Evolutionary conservation across 352 stramenopile genomes (phyloP).

Genomic region (Phytophthora agathidicida): DNA sequence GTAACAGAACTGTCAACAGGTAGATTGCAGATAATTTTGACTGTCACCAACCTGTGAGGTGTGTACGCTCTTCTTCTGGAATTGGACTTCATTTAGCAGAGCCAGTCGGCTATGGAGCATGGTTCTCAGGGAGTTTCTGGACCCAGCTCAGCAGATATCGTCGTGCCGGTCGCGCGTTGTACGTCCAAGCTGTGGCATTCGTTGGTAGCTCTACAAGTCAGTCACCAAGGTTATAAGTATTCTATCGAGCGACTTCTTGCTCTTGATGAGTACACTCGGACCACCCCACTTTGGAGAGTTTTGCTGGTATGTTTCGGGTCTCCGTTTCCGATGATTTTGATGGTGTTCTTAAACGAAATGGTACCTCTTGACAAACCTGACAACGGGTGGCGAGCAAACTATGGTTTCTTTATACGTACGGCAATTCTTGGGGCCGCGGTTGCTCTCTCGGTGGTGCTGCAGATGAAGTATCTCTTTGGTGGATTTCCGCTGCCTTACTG

Average conservation of each 20-base stretch:
- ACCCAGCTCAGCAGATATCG: too few species aligned
- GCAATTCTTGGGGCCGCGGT: slow-evolving; percentile 3
- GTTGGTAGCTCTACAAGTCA: too few species aligned
- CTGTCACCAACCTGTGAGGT: too few species aligned
- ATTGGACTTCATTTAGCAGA: too few species aligned
- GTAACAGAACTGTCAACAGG: too few species aligned
- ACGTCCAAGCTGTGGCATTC: too few species aligned
- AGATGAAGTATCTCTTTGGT: slow-evolving; percentile 9
- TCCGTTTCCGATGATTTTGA: slow-evolving; percentile 13
- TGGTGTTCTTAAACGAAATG: slow-evolving; percentile 19
- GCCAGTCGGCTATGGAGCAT: too few species aligned
- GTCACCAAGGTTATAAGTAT: slow-evolving; percentile 5
- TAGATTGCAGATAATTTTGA: too few species aligned
- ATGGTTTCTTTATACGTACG: slow-evolving; percentile 30
- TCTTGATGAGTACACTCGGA: slow-evolving; percentile 23
- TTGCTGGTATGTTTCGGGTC: slow-evolving; percentile 19
- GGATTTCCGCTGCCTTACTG: slow-evolving; percentile 17
- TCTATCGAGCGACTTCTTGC: slow-evolving; percentile 16
- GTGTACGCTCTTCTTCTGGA: too few species aligned
- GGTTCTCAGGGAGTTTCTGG: too few species aligned
- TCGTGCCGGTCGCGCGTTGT: too few species aligned
- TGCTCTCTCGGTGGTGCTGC: slow-evolving; percentile 4
- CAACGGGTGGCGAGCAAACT: slow-evolving; percentile 30
- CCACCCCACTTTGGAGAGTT: not conserved
- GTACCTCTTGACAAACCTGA: slow-evolving; percentile 24